Conservation (phyloP, 345 rosid species). For the Syzygium aromaticum region DNA sequence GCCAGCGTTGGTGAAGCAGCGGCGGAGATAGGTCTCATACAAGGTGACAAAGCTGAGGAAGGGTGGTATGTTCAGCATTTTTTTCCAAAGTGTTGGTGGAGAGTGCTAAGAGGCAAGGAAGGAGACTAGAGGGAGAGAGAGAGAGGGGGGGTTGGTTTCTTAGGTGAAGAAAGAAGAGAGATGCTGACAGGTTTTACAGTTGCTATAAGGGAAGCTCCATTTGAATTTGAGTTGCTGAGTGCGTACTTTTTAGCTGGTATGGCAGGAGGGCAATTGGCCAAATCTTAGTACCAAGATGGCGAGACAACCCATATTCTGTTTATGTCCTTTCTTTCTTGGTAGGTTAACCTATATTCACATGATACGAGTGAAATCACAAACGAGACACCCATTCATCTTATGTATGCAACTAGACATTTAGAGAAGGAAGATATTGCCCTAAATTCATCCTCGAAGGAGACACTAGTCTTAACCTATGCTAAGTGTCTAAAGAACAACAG, state of each 20-base stretch:
- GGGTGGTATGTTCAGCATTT: constrained; percentile 7
- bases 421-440: neutral
- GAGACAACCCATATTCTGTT: neutral
- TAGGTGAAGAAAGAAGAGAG: neutral
- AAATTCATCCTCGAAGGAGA: neutral
- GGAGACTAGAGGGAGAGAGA: neutral
- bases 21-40: constrained; percentile 60
- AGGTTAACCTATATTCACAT: neutral
- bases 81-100: neutral
- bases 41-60: constrained; percentile 55
- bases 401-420: neutral
- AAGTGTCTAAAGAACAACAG: neutral
- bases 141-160: neutral
- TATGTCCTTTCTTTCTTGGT: neutral
- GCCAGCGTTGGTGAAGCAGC: constrained; percentile 57
- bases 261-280: neutral
- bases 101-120: neutral
- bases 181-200: neutral
- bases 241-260: neutral
- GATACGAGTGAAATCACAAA: neutral
- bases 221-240: neutral
- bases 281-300: neutral
- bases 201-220: neutral
- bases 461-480: neutral
- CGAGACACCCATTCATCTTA: neutral